Conservation (phyloP, 768 basidiomycete species). For the Rossbeevera mucosa region DNA sequence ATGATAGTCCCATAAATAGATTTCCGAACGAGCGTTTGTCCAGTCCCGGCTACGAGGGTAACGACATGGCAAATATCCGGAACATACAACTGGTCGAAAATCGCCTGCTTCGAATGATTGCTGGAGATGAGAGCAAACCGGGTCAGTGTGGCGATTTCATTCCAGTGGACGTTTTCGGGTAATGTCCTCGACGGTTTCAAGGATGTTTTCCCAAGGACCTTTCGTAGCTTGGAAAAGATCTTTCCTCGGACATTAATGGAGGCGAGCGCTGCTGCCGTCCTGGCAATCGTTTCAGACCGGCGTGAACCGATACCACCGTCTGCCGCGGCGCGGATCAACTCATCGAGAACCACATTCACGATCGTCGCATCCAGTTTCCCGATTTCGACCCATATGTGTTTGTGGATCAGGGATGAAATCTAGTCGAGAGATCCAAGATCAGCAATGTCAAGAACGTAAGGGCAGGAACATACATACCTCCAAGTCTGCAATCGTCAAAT, state of each 20-base stretch:
- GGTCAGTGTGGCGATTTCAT: conserved; percentile 74
- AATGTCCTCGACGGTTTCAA: conserved; percentile 58
- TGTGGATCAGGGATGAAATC: conserved; percentile 65
- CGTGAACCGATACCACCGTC: conserved; percentile 76
- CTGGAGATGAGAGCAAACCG: conserved; percentile 72
- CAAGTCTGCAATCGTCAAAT: conserved; percentile 66
- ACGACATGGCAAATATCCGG: conserved; percentile 81
- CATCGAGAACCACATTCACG: conserved; percentile 72
- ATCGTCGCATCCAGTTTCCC: conserved; percentile 62
- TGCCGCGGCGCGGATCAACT: conserved; percentile 75
- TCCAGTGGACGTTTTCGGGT: conserved; percentile 70
- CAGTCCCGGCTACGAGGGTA: conserved; percentile 71
- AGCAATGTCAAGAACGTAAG: not conserved
- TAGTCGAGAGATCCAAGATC: conserved; percentile 27
- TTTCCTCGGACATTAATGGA: conserved; percentile 76
- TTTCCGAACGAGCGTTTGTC: conserved; percentile 68
- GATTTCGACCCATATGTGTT: conserved; percentile 73
- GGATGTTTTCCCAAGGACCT: conserved; percentile 71
- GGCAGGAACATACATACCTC: conserved; percentile 53
- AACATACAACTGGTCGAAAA: conserved; percentile 71
- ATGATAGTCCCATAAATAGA: conserved; percentile 78
- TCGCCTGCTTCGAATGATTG: conserved; percentile 58
- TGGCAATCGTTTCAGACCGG: conserved; percentile 70
- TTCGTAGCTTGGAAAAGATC: conserved; percentile 73
- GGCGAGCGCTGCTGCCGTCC: conserved; percentile 68